Base-by-base conservation (phyloP, 176 grass and related monocot species). In the Ananas comosus region DNA sequence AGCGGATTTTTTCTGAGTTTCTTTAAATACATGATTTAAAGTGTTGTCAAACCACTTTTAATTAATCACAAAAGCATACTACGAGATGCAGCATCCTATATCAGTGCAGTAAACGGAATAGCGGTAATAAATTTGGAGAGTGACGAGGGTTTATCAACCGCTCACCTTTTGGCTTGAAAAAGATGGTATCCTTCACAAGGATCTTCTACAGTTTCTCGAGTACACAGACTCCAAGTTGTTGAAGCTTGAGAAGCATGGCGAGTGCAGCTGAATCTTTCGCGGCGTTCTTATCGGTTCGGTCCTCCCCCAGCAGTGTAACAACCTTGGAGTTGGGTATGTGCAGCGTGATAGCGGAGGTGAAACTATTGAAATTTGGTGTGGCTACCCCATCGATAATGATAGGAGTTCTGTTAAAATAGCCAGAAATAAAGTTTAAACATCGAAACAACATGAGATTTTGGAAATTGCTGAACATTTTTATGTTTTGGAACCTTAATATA, bases 201-300 rank as follows among this genome's bases (percentile, higher is more conserved):
- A 17, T 59, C 19, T 59, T 8, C 14, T 59, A 59, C 19, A n/a
- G 54, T 12, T 59, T 5, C 5, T 59, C 16, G 19, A 59, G n/a
- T 59, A 59, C 19, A 17, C 54, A 59, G 7, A 59, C 54, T 59
- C 52, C 54, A 17, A 59, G 84, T 64, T 24, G 79, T 27, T 93
- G 75, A 49, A 99, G 89, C 75, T 99, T 85, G 19, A 89, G 84
- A 59, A 93, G 87, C 82, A 93, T 66, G 54, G 72, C 53, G 50
- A 99, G 51, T 19, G 94, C 86, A 51, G 87, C 89, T 10, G 89
- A 90, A 83, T 93, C 94, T 69, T 90, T 75, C 2, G 89, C 74
- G 10, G 82, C 84, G 68, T 91, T 99, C 79, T 90, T 99, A 65
- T 93, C 87, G 0, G 66, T 50, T 1, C 84, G 82, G 3, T 66